Conservation (phyloP, 2,329 filamentous ascomycete species). For the Zymoseptoria brevis region DNA sequence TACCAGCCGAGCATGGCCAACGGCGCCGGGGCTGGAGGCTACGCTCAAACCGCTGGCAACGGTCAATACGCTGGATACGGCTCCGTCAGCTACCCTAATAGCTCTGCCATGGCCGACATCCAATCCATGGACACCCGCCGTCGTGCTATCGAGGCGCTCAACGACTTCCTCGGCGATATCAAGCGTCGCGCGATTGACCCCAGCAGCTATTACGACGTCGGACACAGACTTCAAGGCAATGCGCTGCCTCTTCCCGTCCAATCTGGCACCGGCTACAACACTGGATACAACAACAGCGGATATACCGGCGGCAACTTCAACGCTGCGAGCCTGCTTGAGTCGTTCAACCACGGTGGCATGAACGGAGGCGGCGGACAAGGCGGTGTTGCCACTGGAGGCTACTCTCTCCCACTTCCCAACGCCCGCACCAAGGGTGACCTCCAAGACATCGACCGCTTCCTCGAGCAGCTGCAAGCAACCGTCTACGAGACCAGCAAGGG, state of each 20-base stretch:
- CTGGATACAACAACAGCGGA: constrained; percentile 29
- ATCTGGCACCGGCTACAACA: constrained; percentile 31
- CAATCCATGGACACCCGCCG: constrained; percentile 61
- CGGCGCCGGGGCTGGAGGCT: constrained; percentile 17
- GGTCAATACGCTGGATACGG: constrained; percentile 32
- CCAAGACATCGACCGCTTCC: constrained; percentile 84
- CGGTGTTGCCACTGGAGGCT: constrained; percentile 64
- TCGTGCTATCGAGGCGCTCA: constrained; percentile 72
- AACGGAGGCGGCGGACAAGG: constrained; percentile 39
- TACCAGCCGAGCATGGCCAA: constrained; percentile 26
- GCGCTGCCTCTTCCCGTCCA: constrained; percentile 38
- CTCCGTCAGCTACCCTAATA: constrained; percentile 41
- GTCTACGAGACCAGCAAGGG: constrained; percentile 75
- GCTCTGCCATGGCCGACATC: constrained; percentile 28
- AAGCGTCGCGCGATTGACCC: constrained; percentile 90
- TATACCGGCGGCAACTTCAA: constrained; percentile 24
- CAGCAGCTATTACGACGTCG: constrained; percentile 81
- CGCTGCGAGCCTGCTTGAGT: constrained; percentile 29
- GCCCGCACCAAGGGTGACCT: constrained; percentile 90
- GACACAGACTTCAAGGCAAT: constrained; percentile 73
- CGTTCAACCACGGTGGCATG: constrained; percentile 25
- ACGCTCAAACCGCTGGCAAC: constrained; percentile 21
- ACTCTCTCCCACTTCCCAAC: constrained; percentile 82
- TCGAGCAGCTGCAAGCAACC: constrained; percentile 92
- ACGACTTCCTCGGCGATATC: constrained; percentile 88